Evolutionary conservation across 345 rosid genomes (phyloP), one percentile per base, ranked within the genome.

Genomic region (Salix dunnii): DNA sequence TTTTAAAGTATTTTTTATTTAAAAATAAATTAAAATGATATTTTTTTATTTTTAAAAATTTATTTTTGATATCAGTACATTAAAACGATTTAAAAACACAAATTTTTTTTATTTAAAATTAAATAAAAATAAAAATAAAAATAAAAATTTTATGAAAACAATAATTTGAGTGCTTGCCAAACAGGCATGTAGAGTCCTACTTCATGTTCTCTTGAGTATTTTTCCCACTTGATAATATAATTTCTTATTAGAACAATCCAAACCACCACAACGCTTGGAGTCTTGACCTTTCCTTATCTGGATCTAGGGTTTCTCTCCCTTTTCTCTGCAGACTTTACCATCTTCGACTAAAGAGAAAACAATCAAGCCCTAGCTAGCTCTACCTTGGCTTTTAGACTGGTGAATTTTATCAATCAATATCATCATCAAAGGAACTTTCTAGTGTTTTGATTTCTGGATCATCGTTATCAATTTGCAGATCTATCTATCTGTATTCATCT

Each of bases 291-390:
- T 62, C 79, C 68, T 69, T 70, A 43, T 58, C 74, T 69, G 73
- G 63, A 70, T 77, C 74, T 62, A 77, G 79, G 79, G 79, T 77
- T 77, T 77, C 18, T 9, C 48, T 63, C 61, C 46, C 46, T 20
- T 43, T 68, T 18, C 42, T 76, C 28, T 60, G 38, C 40, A 75
- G 77, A 67, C 78, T 55, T 27, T 23, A 20, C 69, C 79, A 70
- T 70, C 62, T 61, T 58, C 60, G 4, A 25, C 30, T 20, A 64
- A 10, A 11, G 16, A 33, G 20, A 38, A 67, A 30, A 71, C 27
- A 33, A 16, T 33, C 27, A 68, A 76, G 21, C 68, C 79, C 79
- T 76, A 60, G 68, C 68, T 38, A 11, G 17, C 62, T 10, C 12
- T 35, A 5, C 48, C 67, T 55, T 53, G 23, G 17, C 35, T 66